These are phyloP conservation scores for Carpinus fangiana DNA, from an alignment of 306 rosid genomes.

Conservation along the genomic window DNA sequence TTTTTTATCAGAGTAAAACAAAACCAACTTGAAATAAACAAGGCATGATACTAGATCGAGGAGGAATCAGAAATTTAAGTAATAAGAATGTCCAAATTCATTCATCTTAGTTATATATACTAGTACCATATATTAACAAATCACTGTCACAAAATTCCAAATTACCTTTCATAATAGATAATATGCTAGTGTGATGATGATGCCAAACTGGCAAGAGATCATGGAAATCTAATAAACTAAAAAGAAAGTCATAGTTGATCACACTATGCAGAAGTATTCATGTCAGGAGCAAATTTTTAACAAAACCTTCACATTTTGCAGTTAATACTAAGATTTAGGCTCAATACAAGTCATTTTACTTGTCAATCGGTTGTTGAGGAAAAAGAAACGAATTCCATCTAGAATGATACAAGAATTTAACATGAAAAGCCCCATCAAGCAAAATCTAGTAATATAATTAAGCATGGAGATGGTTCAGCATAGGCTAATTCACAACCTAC, in stretches of 20 bases:
- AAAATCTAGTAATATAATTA: slow-evolving; percentile 27
- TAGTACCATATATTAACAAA: slow-evolving; percentile 1
- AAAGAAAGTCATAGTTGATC: background rate
- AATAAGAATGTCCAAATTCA: slow-evolving; percentile 22
- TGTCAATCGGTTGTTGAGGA: background rate
- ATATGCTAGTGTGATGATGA: background rate
- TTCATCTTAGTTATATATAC: slow-evolving; percentile 14
- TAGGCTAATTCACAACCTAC: slow-evolving; percentile 60
- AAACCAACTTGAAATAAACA: slow-evolving; percentile 12
- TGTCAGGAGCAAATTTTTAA: background rate
- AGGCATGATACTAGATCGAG: background rate
- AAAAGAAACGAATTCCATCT: slow-evolving; percentile 12
- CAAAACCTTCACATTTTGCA: background rate
- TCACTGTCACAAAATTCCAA: slow-evolving; percentile 30
- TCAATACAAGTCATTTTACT: background rate
- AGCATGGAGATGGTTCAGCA: slow-evolving; percentile 36
- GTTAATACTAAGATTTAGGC: background rate
- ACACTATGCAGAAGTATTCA: background rate
- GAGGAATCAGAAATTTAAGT: background rate
- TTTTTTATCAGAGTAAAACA: background rate
- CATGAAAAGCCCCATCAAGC: slow-evolving; percentile 15
- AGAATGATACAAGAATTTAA: background rate
- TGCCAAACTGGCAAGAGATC: slow-evolving; percentile 8
- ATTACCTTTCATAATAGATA: slow-evolving; percentile 20
- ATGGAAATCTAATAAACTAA: slow-evolving; percentile 1